A percentile compares a stretch with the other conserved stretches of the same genome.
These are phyloP conservation scores for Trichosanthes cucumerina DNA, from an alignment of 306 rosid genomes.

Conservation along the genomic window DNA sequence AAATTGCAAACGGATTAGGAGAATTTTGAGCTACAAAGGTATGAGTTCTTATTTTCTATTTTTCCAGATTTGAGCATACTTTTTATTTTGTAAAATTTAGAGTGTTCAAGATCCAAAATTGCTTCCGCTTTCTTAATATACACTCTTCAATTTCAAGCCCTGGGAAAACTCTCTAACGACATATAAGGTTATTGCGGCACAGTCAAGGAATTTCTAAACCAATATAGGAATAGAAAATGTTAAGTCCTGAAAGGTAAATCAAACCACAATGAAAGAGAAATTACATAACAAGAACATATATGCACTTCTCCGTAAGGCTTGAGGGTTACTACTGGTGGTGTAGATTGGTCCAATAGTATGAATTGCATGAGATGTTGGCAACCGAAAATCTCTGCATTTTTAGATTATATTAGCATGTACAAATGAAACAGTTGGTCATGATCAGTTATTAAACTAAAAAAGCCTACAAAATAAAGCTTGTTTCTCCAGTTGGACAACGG, in stretches of 20 bases:
- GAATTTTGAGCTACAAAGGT: no score
- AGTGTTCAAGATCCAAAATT: no score
- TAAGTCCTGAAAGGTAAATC: background rate
- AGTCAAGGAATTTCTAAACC: conserved; percentile 57
- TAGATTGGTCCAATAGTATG: conserved; percentile 83
- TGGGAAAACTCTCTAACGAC: conserved; percentile 44
- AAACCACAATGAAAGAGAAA: background rate
- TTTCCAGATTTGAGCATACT: no score
- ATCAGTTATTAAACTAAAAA: background rate
- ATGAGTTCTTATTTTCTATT: no score
- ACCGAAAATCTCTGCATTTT: conserved; percentile 58
- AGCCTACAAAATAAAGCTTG: conserved; percentile 70
- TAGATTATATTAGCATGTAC: background rate
- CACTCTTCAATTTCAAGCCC: no score
- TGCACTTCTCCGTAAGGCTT: conserved; percentile 49
- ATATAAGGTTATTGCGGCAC: conserved; percentile 54
- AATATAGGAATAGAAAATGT: background rate
- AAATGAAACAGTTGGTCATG: background rate
- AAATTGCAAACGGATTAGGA: no score
- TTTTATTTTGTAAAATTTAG: no score
- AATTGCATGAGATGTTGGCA: conserved; percentile 71
- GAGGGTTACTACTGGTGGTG: conserved; percentile 28
- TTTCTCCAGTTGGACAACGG: conserved; percentile 91
- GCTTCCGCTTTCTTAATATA: no score
- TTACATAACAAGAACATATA: conserved; percentile 45